Base-by-base conservation (phyloP, 805 yeast species). In the Candida vartiovaarae region DNA sequence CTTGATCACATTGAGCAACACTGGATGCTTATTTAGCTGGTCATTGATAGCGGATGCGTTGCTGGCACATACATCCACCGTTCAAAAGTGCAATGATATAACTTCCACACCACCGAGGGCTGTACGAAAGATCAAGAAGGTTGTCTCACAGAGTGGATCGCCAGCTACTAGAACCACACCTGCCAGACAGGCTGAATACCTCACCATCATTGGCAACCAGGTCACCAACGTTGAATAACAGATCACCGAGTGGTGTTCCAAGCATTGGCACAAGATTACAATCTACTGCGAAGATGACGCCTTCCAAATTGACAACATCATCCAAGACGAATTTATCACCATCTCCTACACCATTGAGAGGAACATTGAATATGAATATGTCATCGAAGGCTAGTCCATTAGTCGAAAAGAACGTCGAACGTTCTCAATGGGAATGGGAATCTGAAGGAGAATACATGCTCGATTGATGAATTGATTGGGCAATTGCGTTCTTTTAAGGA, bases 11-110 rank as follows among this genome's bases (percentile, higher is more conserved):
- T 63, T 75, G 11, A 71, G 80, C 23, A 62, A 61, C 6, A 80
- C 73, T 51, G 84, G 82, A 0, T 76, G 82, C 54, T 54, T 77
- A 40, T 76, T 78, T 46, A 57, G 55, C 6, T 78, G 83, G 83
- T 50, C 52, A 3, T 37, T 50, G 15, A 34, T 43, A 3, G 5
- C 41, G 2, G 23, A 11, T 28, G 27, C 30, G 4, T 31, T 24
- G 1, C 23, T 31, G 3, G 6, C 20, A 26, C 32, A 37, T 6
- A 46, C 48, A 36, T 35, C 45, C 9, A 44, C 53, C 3, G 51
- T 49, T 28, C 49, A 50, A 36, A 44, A 43, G 43, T 53, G 49
- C 32, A 48, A 24, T 25, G 59, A 53, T 7, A 6, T 51, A 8
- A 39, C 46, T 2, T 27, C 37, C 4, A 47, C 52, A 1, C 58